Conservation (phyloP, 2,329 filamentous ascomycete genomes). For the Zymoseptoria tritici region DNA sequence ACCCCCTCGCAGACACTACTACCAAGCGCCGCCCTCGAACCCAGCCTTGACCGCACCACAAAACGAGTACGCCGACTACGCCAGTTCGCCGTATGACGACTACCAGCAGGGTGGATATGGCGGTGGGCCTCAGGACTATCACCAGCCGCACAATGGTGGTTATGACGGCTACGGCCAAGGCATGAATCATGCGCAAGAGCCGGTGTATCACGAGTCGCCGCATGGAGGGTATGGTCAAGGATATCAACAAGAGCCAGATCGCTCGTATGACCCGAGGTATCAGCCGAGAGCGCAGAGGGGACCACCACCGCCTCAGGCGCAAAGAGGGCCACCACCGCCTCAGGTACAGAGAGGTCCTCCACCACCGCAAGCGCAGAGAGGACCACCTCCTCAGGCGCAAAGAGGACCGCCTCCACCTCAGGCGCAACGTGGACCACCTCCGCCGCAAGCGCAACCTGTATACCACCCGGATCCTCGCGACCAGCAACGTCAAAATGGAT, state of each 20-base stretch:
- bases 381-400: not conserved
- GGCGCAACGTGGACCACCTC: not conserved
- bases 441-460: not conserved
- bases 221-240: conserved; percentile 9
- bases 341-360: not conserved
- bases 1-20: conserved; percentile 17
- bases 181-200: conserved; percentile 5
- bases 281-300: conserved; percentile 18
- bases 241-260: conserved; percentile 11
- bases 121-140: conserved; percentile 8
- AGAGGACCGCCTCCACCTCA: not conserved
- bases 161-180: conserved; percentile 10
- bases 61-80: conserved; percentile 11
- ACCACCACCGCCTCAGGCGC: not conserved
- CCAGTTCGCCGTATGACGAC: conserved; percentile 13
- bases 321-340: not conserved
- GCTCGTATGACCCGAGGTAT: conserved; percentile 21
- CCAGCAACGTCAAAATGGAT: not conserved
- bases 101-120: conserved; percentile 11
- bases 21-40: conserved; percentile 7
- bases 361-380: not conserved
- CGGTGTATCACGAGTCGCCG: conserved; percentile 6
- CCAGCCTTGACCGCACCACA: conserved; percentile 7
- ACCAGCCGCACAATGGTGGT: conserved; percentile 6
- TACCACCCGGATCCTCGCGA: conserved; percentile 3